These are phyloP conservation scores for Venturia asperata DNA, from an alignment of 2,329 filamentous ascomycete species.

Conservation along the genomic window DNA sequence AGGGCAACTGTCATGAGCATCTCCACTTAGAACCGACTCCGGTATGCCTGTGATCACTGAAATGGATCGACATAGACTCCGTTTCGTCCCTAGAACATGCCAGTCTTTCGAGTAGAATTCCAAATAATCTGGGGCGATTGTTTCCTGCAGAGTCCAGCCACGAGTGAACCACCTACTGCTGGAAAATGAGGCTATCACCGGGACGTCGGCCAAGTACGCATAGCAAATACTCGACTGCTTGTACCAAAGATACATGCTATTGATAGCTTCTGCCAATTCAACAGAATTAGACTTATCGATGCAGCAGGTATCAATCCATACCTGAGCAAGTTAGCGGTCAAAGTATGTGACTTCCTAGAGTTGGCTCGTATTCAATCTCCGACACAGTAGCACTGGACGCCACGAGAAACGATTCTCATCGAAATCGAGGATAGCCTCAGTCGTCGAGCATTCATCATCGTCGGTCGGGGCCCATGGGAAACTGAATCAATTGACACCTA, in stretches of 20 bases:
- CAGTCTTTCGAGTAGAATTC: background rate
- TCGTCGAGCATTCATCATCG: no score
- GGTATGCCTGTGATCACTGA: background rate
- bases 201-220: background rate
- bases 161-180: conserved; percentile 13
- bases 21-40: background rate
- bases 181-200: background rate
- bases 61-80: background rate
- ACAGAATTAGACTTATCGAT: background rate
- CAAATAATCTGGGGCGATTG: background rate
- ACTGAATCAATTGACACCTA: background rate
- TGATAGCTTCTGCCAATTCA: background rate
- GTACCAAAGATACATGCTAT: conserved; percentile 1
- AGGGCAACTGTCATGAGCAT: background rate
- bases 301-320: conserved; percentile 5
- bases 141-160: conserved; percentile 9
- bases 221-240: background rate
- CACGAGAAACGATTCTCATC: no score
- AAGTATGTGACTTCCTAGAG: no score
- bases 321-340: background rate
- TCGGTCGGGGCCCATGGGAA: background rate
- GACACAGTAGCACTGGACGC: no score
- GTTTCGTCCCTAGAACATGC: conserved; percentile 5
- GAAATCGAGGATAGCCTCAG: no score
- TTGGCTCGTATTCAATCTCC: no score